Conservation (phyloP, 352 stramenopile species). For the Phytophthora ramorum region DNA sequence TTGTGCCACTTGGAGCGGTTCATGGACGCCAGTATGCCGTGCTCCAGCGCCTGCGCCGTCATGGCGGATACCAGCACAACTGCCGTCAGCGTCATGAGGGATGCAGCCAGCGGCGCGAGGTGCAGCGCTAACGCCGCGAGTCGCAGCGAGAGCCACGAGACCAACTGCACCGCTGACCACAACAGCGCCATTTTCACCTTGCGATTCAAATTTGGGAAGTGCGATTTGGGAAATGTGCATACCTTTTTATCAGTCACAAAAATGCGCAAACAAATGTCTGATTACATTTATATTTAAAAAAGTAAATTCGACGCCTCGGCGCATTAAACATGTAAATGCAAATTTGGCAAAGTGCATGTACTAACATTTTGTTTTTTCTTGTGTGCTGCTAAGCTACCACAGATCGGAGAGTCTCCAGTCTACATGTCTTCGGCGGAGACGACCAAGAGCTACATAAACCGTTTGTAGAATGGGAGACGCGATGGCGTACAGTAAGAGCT, state of each 20-base stretch:
- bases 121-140: conserved; percentile 27
- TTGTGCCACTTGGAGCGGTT: conserved; percentile 61
- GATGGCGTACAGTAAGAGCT: too few species aligned
- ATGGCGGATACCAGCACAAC: conserved; percentile 57
- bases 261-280: too few species aligned
- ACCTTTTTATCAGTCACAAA: background rate
- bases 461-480: too few species aligned
- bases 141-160: conserved; percentile 24
- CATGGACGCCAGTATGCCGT: conserved; percentile 59
- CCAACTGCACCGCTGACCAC: conserved; percentile 8
- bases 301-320: too few species aligned
- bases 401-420: too few species aligned
- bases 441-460: too few species aligned
- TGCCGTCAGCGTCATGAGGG: conserved; percentile 27
- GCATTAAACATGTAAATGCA: background rate
- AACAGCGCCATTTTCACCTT: conserved; percentile 26
- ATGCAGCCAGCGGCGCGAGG: conserved; percentile 20
- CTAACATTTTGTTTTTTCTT: too few species aligned
- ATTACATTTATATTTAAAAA: too few species aligned
- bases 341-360: too few species aligned
- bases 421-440: too few species aligned
- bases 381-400: too few species aligned
- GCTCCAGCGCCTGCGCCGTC: conserved; percentile 74
- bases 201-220: conserved; percentile 7
- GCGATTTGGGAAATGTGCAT: background rate